Evolutionary conservation across 345 rosid genomes (phyloP), one percentile per base, ranked within the genome.

Genomic region (Jatropha curcas): DNA sequence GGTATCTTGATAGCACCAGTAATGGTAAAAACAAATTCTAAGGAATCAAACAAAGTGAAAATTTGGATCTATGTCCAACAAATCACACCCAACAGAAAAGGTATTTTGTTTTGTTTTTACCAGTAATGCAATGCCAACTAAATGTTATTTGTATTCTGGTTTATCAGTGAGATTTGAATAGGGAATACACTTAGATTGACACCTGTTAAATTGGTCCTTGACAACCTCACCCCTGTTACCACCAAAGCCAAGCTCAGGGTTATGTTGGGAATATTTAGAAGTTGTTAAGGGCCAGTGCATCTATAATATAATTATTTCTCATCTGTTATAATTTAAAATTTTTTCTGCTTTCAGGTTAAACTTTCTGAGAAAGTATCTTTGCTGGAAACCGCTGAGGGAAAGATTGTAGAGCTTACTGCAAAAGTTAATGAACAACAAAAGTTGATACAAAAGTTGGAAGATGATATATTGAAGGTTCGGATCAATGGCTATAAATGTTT

Each of bases 361-460:
- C 90, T 95, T 76, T 87, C 93, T 4, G 97, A 95, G 87, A 87
- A 83, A 86, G 73, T 74, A 39, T 80, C 96, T 67, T 77, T 82
- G 82, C 91, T 92, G 68, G 96, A 92, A 86, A 81, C 85, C 35
- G 88, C 93, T 74, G 99, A 88, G 81, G 79, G 79, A 74, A 89
- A 81, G 86, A 88, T 90, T 62, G 82, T 71, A 70, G 97, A 91
- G 83, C 88, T 95, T 71, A 83, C 88, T 57, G 85, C 80, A 35
- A 85, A 91, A 83, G 82, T 88, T 78, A 85, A 82, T 34, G 94
- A 95, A 80, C 99, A 92, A 74, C 92, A 88, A 70, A 91, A 79
- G 70, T 81, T 95, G 71, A 91, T 92, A 78, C 99, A 92, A 74
- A 95, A 92, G 87, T 83, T 95, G 88, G 99, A 92, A 79, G 99